Percentiles rank a stretch among this genome's conserved stretches.
These are phyloP conservation scores for Alisma plantagoaquatica DNA, from an alignment of 106 monocot genomes.

Conservation along the genomic window DNA sequence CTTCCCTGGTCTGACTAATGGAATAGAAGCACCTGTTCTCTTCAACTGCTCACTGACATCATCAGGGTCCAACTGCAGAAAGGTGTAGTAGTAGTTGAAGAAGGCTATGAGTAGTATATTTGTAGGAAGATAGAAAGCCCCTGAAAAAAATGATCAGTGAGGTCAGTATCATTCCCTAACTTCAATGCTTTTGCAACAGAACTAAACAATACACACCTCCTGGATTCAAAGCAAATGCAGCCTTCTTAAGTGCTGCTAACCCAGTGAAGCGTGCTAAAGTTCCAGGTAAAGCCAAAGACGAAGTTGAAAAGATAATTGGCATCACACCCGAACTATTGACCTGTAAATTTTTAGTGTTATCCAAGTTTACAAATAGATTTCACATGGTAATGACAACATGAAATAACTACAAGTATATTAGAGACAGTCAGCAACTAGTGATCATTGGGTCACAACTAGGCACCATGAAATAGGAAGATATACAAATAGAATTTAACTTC, in stretches of 20 bases:
- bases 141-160: too few species aligned
- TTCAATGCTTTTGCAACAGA: too few species aligned
- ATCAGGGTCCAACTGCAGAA: constrained; percentile 97
- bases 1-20: constrained; percentile 91
- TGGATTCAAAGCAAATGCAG: constrained; percentile 81
- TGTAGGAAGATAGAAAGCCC: constrained; percentile 80
- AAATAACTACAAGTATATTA: too few species aligned
- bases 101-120: constrained; percentile 94
- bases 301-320: constrained; percentile 98
- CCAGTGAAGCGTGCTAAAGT: constrained; percentile 94
- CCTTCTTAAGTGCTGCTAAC: constrained; percentile 71
- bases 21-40: constrained; percentile 97
- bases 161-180: too few species aligned
- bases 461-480: too few species aligned
- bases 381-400: too few species aligned
- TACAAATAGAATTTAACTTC: too few species aligned
- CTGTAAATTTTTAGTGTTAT: too few species aligned
- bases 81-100: constrained; percentile 98
- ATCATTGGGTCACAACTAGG: too few species aligned
- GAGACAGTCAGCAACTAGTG: too few species aligned
- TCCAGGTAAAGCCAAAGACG: constrained; percentile 90
- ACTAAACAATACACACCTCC: too few species aligned
- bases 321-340: constrained; percentile 99
- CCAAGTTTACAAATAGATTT: too few species aligned
- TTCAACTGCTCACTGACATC: constrained; percentile 99